These are phyloP conservation scores for Alternaria panax DNA, from an alignment of 2,329 filamentous ascomycete species.

Conservation along the genomic window DNA sequence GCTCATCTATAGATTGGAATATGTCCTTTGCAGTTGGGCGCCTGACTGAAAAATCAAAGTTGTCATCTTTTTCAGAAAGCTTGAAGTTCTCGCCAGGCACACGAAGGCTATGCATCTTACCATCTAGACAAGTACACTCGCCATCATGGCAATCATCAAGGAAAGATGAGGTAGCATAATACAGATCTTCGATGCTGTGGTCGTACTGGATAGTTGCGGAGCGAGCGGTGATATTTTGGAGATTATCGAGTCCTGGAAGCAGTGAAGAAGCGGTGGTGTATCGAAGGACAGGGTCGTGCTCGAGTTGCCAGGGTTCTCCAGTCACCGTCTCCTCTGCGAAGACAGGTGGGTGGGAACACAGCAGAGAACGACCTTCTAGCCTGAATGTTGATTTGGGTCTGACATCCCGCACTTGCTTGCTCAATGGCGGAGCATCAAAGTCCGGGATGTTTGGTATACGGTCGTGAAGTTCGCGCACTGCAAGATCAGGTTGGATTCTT, in stretches of 20 bases:
- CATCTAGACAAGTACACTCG: slow-evolving; percentile 9
- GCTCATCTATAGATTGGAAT: neutral
- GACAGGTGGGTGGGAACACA: neutral
- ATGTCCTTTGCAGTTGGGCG: neutral
- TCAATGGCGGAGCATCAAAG: neutral
- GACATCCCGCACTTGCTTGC: neutral
- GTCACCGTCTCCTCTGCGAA: too few species aligned
- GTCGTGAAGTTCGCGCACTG: neutral
- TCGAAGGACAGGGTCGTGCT: slow-evolving; percentile 5
- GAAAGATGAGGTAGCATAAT: slow-evolving; percentile 11
- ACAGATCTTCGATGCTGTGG: slow-evolving; percentile 8
- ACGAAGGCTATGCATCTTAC: neutral
- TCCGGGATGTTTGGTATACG: neutral
- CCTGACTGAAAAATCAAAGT: neutral
- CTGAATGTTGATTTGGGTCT: neutral
- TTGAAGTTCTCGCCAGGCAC: slow-evolving; percentile 1
- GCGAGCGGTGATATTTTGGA: slow-evolving; percentile 1
- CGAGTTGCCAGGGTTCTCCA: neutral
- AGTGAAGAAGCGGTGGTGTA: neutral
- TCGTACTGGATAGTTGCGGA: slow-evolving; percentile 10
- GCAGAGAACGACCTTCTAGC: slow-evolving; percentile 1
- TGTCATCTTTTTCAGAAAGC: neutral
- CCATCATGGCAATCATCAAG: slow-evolving; percentile 5
- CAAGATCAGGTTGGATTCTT: neutral
- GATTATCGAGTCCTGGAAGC: slow-evolving; percentile 11